phyloP scores from a whole-genome alignment of 2,329 filamentous ascomycete species.

The Cytospora leucostoma region DNA sequence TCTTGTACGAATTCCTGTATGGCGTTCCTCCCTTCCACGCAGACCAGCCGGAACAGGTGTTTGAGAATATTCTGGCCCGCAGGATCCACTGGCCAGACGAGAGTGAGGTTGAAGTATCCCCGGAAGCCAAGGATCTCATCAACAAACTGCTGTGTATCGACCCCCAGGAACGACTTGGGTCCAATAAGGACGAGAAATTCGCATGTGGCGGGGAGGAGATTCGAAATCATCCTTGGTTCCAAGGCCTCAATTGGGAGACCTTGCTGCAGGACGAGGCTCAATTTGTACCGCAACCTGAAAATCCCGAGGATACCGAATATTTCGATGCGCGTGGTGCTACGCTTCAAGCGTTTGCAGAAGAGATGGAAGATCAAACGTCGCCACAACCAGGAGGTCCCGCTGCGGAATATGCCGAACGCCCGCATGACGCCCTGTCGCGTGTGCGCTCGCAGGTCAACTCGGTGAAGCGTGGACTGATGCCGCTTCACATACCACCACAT shows the following conservation, averaged over 20 bases:
- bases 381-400: slow-evolving; percentile 70
- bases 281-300: slow-evolving; percentile 88
- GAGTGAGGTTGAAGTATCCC: slow-evolving; percentile 74
- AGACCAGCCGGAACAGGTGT: slow-evolving; percentile 85
- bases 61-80: slow-evolving; percentile 90
- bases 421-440: slow-evolving; percentile 89
- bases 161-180: slow-evolving; percentile 77
- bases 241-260: slow-evolving; percentile 83
- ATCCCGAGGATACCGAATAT: slow-evolving; percentile 97
- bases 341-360: slow-evolving; percentile 87
- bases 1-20: slow-evolving; percentile 93
- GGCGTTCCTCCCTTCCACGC: slow-evolving; percentile 94
- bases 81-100: slow-evolving; percentile 92
- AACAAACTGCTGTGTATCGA: slow-evolving; percentile 87
- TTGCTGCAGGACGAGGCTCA: slow-evolving; percentile 94
- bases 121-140: slow-evolving; percentile 91
- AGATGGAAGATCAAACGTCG: slow-evolving; percentile 85
- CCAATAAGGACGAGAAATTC: slow-evolving; percentile 82
- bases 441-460: slow-evolving; percentile 85
- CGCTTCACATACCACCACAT: slow-evolving; percentile 92
- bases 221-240: slow-evolving; percentile 85
- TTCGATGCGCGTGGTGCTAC: slow-evolving; percentile 92
- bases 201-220: slow-evolving; percentile 88
- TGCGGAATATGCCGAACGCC: slow-evolving; percentile 81
- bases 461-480: slow-evolving; percentile 90